Conservation (phyloP, 495 filamentous ascomycete genomes). For the Talaromyces proteolyticus region DNA sequence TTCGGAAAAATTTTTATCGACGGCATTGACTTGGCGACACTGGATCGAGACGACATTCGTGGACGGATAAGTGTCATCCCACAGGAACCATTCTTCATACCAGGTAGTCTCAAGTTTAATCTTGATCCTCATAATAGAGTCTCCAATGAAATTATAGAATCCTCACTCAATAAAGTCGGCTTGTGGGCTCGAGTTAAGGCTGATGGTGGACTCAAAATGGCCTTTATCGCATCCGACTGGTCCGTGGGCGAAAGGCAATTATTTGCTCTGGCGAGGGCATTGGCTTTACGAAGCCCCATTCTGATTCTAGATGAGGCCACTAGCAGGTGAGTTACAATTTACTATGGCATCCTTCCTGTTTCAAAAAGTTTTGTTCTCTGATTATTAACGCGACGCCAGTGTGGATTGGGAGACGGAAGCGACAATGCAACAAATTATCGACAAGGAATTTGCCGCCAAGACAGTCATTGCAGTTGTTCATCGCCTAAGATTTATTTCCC, state of each 20-base stretch:
- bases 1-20: conserved; percentile 8
- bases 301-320: conserved; percentile 24
- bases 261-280: conserved; percentile 13
- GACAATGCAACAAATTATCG: conserved; percentile 17
- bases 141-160: conserved; percentile 11
- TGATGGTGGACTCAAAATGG: conserved; percentile 16
- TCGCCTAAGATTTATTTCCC: conserved; percentile 29
- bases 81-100: conserved; percentile 27
- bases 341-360: neutral
- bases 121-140: conserved; percentile 18
- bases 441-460: conserved; percentile 23
- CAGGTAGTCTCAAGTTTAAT: conserved; percentile 24
- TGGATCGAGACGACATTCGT: conserved; percentile 14
- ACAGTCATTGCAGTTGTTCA: conserved; percentile 42
- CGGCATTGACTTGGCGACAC: conserved; percentile 12
- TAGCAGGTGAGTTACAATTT: conserved; percentile 13
- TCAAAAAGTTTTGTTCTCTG: neutral
- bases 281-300: conserved; percentile 11
- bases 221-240: conserved; percentile 8
- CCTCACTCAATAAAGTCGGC: conserved; percentile 15
- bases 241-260: conserved; percentile 41
- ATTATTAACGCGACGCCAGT: conserved; percentile 3
- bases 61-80: conserved; percentile 22
- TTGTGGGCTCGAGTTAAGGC: conserved; percentile 12
- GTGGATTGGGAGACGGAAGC: conserved; percentile 18